phyloP scores from a whole-genome alignment of 1,284 basidiomycete genomes.

The Hemileia vastatrix region DNA sequence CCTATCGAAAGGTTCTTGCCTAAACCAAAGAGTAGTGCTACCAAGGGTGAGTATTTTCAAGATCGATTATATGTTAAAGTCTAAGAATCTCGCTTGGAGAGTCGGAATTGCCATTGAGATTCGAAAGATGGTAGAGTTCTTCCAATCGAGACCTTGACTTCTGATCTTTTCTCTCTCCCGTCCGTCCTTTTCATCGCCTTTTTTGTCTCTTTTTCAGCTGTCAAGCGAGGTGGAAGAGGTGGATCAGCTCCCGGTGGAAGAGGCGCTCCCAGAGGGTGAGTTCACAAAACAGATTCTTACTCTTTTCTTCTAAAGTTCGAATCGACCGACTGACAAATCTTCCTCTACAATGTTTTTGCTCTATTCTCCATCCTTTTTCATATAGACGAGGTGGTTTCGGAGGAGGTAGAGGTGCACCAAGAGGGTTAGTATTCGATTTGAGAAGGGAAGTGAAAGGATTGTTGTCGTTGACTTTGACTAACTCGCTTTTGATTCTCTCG shows the following conservation, averaged over 20 bases:
- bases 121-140: conserved; percentile 24
- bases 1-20: conserved; percentile 96
- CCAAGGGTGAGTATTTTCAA: conserved; percentile 54
- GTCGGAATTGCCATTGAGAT: too few species aligned
- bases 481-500: too few species aligned
- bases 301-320: too few species aligned
- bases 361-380: background rate
- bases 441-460: too few species aligned
- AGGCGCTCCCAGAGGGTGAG: conserved; percentile 34
- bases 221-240: conserved; percentile 47
- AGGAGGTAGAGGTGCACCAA: conserved; percentile 18
- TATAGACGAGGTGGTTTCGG: conserved; percentile 23
- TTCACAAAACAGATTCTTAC: too few species aligned
- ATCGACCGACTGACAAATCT: too few species aligned
- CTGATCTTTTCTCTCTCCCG: conserved; percentile 29
- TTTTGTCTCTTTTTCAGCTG: conserved; percentile 11
- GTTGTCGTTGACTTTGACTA: too few species aligned
- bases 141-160: background rate
- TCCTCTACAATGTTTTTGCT: background rate
- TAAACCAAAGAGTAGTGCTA: too few species aligned
- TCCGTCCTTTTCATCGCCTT: too few species aligned
- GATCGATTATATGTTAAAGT: background rate
- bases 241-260: too few species aligned
- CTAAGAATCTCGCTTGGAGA: too few species aligned
- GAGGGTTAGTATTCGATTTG: background rate